Conservation (phyloP, 2,329 filamentous ascomycete genomes). For the Seiridium cupressi region DNA sequence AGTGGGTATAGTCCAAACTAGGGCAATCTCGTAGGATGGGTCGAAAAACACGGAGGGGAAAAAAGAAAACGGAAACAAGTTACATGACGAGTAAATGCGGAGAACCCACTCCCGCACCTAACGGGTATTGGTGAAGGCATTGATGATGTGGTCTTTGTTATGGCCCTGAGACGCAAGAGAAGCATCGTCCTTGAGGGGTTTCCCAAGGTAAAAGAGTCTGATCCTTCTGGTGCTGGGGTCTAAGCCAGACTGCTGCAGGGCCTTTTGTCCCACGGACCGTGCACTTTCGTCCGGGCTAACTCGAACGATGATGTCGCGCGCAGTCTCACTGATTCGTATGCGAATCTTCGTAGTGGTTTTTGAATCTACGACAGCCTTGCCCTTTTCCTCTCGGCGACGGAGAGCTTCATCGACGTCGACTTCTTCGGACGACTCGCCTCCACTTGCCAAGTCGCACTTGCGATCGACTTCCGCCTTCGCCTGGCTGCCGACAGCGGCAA, state of each 20-base stretch:
- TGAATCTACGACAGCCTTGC: conserved; percentile 53
- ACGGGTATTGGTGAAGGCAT: conserved; percentile 66
- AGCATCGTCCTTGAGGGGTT: conserved; percentile 68
- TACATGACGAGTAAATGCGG: background rate
- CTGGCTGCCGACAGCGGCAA: conserved; percentile 29
- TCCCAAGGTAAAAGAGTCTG: conserved; percentile 77
- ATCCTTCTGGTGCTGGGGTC: conserved; percentile 53
- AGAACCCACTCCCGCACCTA: conserved; percentile 18
- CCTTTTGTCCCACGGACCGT: conserved; percentile 57
- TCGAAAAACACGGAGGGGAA: no score
- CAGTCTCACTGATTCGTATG: conserved; percentile 65
- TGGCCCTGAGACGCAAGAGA: conserved; percentile 71
- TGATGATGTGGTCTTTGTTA: conserved; percentile 72
- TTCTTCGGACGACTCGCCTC: conserved; percentile 25
- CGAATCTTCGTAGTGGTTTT: conserved; percentile 56
- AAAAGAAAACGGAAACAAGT: background rate
- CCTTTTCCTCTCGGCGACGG: conserved; percentile 54
- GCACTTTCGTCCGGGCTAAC: conserved; percentile 64
- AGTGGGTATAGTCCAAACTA: no score
- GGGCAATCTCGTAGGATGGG: no score
- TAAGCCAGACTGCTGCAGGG: conserved; percentile 62
- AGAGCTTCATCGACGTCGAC: conserved; percentile 33
- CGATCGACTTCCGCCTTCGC: conserved; percentile 24
- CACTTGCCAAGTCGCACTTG: conserved; percentile 22
- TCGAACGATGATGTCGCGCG: conserved; percentile 59